Conservation (phyloP, 2,329 filamentous ascomycete genomes). For the Arthroderma uncinatum region DNA sequence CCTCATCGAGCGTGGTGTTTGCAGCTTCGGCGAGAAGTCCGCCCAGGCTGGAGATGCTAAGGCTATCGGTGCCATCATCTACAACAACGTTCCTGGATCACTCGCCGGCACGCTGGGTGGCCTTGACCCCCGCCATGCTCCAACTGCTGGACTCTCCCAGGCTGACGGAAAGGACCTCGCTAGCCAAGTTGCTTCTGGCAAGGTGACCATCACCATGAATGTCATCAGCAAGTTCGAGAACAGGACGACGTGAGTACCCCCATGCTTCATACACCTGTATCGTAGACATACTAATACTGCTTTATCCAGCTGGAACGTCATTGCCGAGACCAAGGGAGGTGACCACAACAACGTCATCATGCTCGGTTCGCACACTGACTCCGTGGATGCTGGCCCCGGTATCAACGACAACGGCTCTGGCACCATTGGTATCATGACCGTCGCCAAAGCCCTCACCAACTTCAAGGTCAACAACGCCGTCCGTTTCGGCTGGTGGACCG, state of each 20-base stretch:
- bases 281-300: constrained; percentile 15
- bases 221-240: constrained; percentile 39
- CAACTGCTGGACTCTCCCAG: constrained; percentile 56
- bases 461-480: constrained; percentile 61
- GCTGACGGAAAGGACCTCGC: constrained; percentile 48
- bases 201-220: constrained; percentile 27
- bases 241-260: constrained; percentile 31
- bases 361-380: constrained; percentile 51
- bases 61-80: constrained; percentile 60
- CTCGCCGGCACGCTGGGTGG: constrained; percentile 59
- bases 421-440: constrained; percentile 48
- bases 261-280: not conserved
- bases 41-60: constrained; percentile 56
- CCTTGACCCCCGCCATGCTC: constrained; percentile 48
- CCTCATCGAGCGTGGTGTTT: constrained; percentile 58
- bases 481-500: constrained; percentile 57
- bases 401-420: constrained; percentile 73
- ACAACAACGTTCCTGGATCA: constrained; percentile 56
- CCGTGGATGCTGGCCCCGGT: constrained; percentile 51
- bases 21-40: constrained; percentile 62
- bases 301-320: constrained; percentile 42
- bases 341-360: constrained; percentile 49
- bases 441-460: constrained; percentile 52
- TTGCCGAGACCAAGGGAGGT: constrained; percentile 49
- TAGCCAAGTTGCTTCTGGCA: constrained; percentile 40